Evolutionary conservation across 208 protist species (phyloP).

Genomic region (Trypanosoma mega): DNA sequence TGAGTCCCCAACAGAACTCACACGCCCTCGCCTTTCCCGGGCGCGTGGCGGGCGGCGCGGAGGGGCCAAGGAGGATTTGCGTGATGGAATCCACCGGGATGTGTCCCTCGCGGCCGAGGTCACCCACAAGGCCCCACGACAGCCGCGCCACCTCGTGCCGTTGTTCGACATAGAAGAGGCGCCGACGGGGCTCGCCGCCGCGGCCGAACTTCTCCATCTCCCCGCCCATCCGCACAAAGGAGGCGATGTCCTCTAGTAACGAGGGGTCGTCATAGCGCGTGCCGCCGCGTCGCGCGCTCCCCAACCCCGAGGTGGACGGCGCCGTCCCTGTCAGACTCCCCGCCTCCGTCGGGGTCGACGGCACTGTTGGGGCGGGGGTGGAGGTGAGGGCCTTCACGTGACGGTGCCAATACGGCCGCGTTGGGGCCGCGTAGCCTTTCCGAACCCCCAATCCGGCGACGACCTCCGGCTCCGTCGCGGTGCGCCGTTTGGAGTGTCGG

Average conservation of each 20-base stretch:
- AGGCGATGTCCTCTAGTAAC: constrained; percentile 47
- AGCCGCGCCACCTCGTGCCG: constrained; percentile 29
- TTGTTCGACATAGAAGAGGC: constrained; percentile 56
- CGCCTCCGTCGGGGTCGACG: too few relatives aligned
- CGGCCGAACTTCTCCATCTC: constrained; percentile 39
- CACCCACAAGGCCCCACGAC: constrained; percentile 44
- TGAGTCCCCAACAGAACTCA: constrained; percentile 14
- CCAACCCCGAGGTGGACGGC: too few relatives aligned
- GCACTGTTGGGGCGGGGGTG: too few relatives aligned
- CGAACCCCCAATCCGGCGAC: neutral
- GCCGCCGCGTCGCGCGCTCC: neutral
- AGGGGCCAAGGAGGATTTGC: constrained; percentile 58
- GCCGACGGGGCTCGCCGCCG: constrained; percentile 36
- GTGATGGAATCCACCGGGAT: constrained; percentile 45
- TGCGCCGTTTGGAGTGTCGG: constrained; percentile 13
- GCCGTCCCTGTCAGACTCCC: too few relatives aligned
- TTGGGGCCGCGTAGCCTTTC: neutral
- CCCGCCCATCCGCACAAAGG: constrained; percentile 73
- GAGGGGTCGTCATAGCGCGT: constrained; percentile 51
- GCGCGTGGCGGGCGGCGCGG: constrained; percentile 35
- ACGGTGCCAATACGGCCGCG: constrained; percentile 13
- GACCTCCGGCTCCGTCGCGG: neutral
- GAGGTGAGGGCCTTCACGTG: too few relatives aligned
- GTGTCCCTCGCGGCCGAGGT: constrained; percentile 26
- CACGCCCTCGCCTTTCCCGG: constrained; percentile 26